These are phyloP conservation scores for Fomitopsis betulina DNA, from an alignment of 1,284 basidiomycete species.

Conservation along the genomic window DNA sequence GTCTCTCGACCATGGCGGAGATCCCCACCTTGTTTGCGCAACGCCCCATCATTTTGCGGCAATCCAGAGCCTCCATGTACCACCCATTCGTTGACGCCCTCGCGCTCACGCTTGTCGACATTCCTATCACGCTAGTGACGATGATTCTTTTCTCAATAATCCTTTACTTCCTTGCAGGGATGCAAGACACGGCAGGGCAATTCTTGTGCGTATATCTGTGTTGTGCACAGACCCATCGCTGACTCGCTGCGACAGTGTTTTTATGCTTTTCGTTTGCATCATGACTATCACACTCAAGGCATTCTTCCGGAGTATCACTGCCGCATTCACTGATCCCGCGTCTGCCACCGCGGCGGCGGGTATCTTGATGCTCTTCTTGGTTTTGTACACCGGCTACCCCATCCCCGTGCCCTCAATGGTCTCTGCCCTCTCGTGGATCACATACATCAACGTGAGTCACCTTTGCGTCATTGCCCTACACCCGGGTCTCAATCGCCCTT, in stretches of 20 bases:
- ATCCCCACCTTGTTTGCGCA: constrained; percentile 67
- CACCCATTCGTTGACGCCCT: constrained; percentile 61
- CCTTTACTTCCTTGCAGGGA: constrained; percentile 59
- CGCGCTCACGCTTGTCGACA: constrained; percentile 64
- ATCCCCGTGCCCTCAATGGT: constrained; percentile 53
- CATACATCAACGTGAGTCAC: constrained; percentile 45
- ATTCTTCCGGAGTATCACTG: constrained; percentile 52
- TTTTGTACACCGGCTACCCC: constrained; percentile 44
- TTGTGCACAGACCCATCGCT: not conserved
- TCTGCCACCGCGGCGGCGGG: constrained; percentile 57
- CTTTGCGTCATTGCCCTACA: not conserved
- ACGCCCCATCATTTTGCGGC: constrained; percentile 66
- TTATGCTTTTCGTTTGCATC: constrained; percentile 44
- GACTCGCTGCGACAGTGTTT: constrained; percentile 34
- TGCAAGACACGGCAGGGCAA: constrained; percentile 45
- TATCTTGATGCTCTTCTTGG: constrained; percentile 39
- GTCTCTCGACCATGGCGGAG: constrained; percentile 56
- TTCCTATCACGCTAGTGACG: constrained; percentile 56
- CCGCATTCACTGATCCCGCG: constrained; percentile 44
- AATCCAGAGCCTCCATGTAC: constrained; percentile 53
- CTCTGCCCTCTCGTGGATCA: constrained; percentile 56
- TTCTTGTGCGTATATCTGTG: constrained; percentile 44
- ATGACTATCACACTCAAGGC: constrained; percentile 52
- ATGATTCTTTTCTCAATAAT: constrained; percentile 47
- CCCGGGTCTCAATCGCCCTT: not conserved